These are phyloP conservation scores for Medicago truncatula DNA, from an alignment of 306 rosid species.

Conservation along the genomic window DNA sequence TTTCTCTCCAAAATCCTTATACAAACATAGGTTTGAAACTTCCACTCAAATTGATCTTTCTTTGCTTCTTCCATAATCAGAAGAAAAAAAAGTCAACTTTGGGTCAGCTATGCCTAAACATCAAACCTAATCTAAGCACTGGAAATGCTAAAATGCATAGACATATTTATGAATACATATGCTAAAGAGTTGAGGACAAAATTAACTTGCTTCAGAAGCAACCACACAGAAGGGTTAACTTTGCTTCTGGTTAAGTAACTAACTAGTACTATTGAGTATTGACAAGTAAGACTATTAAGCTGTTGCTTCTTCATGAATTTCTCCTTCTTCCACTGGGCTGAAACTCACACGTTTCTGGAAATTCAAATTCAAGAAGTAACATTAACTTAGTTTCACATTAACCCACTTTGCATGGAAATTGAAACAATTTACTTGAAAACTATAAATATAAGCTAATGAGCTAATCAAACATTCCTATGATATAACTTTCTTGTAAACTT, in stretches of 20 bases:
- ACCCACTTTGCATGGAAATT: slow-evolving; percentile 11
- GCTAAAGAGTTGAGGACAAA: slow-evolving; percentile 29
- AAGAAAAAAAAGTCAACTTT: neutral
- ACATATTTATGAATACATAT: slow-evolving; percentile 15
- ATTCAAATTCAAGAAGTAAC: slow-evolving; percentile 17
- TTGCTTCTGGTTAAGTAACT: neutral
- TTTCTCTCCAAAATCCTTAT: neutral
- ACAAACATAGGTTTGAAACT: slow-evolving; percentile 4
- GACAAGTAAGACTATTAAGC: slow-evolving; percentile 14
- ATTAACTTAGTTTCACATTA: slow-evolving; percentile 6
- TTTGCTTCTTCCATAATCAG: slow-evolving; percentile 2
- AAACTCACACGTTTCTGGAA: slow-evolving; percentile 76
- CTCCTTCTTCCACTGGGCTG: slow-evolving; percentile 52
- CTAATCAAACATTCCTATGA: slow-evolving; percentile 1
- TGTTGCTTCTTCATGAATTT: slow-evolving; percentile 42
- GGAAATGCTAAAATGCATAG: neutral
- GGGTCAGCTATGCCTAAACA: slow-evolving; percentile 8
- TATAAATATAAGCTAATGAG: neutral
- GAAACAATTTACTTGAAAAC: slow-evolving; percentile 1
- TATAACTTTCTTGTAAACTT: slow-evolving; percentile 10
- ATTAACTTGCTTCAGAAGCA: slow-evolving; percentile 35
- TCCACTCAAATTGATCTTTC: slow-evolving; percentile 2
- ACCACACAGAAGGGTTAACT: neutral
- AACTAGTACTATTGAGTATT: slow-evolving; percentile 24
- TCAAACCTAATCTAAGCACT: slow-evolving; percentile 10